phyloP scores from a whole-genome alignment of 2,329 filamentous ascomycete genomes.

The Didymellaceae sp. region DNA sequence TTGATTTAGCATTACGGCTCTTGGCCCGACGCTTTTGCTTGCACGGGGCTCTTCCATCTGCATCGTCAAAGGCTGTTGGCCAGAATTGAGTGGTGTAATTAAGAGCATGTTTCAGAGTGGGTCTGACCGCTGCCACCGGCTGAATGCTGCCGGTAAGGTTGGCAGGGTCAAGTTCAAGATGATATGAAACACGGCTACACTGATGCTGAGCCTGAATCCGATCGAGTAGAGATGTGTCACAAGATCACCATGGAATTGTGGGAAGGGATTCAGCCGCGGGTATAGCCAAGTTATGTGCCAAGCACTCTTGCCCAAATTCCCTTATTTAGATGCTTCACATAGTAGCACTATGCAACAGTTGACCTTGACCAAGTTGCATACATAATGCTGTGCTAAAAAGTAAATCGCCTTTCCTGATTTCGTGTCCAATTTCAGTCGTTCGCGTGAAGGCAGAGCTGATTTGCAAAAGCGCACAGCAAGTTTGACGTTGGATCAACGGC shows the following conservation, averaged over 20 bases:
- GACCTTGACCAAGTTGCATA: too few relatives aligned
- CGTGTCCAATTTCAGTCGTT: too few relatives aligned
- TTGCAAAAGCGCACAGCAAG: too few relatives aligned
- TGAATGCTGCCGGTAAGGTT: background rate
- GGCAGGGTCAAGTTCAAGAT: background rate
- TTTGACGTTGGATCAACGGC: too few relatives aligned
- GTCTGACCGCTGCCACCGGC: background rate
- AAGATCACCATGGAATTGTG: background rate
- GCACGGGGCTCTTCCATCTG: slow-evolving; percentile 8
- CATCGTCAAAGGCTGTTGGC: slow-evolving; percentile 19
- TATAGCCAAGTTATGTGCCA: background rate
- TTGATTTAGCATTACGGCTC: background rate
- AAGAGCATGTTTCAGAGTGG: background rate
- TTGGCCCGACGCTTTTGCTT: background rate
- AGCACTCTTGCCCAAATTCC: too few relatives aligned
- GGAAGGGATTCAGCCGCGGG: background rate
- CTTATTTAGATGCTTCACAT: too few relatives aligned
- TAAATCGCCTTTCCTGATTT: too few relatives aligned
- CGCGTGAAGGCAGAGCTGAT: too few relatives aligned
- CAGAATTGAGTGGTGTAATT: slow-evolving; percentile 3
- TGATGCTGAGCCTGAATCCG: background rate
- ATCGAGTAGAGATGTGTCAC: background rate
- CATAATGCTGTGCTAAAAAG: too few relatives aligned
- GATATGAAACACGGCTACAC: background rate
- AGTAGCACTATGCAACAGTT: too few relatives aligned